Base-by-base conservation (phyloP, 2,329 filamentous ascomycete genomes). In the Sphaerulina vaccinii region DNA sequence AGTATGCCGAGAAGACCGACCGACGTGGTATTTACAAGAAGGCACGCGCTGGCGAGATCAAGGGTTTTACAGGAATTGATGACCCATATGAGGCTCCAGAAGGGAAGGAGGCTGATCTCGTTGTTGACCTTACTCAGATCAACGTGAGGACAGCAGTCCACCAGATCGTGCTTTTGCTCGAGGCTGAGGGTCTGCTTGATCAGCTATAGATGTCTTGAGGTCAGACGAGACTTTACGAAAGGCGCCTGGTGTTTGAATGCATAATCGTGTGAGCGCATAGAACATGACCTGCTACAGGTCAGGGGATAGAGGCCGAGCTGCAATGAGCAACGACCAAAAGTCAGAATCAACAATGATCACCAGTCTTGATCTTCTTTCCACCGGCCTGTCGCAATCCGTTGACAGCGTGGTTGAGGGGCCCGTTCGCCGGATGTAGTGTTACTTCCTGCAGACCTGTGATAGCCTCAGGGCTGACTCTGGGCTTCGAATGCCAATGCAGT, bases 21-120 rank as follows among this genome's bases (percentile, higher is more conserved):
- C 91, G 90, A 79, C 82, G 87, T 56, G 93, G 93, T 54, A 85
- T 96, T 68, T 99, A 97, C 74, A 81, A 81, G 61, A 82, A 83
- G 70, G 93, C 93, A 35, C 83, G 93, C 57, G 81, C 79, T 16
- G 93, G 93, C 52, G 88, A 96, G 77, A 95, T 99, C 74, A 93
- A 91, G 83, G 91, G 91, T 59, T 99, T 99, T 81, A 99, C 93
- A 6, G 93, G 93, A 66, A 90, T 99, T 51, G 92, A 97, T 70
- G 92, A 97, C 76, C 91, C 93, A 42, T 99, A 99, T 70, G 93
- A 99, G 84, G 69, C 73, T 18, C 93, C 93, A 8, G 66, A 74
- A 61, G 90, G 90, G 73, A 82, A 90, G 37, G 90, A 92, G 75
- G 82, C 91, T 24, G 85, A 97, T 70, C 78, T 99, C 60, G 83